Evolutionary conservation across 1,139 yeast species (phyloP), one percentile per base, ranked within the genome.

Genomic region (Arxiozyma telluris): DNA sequence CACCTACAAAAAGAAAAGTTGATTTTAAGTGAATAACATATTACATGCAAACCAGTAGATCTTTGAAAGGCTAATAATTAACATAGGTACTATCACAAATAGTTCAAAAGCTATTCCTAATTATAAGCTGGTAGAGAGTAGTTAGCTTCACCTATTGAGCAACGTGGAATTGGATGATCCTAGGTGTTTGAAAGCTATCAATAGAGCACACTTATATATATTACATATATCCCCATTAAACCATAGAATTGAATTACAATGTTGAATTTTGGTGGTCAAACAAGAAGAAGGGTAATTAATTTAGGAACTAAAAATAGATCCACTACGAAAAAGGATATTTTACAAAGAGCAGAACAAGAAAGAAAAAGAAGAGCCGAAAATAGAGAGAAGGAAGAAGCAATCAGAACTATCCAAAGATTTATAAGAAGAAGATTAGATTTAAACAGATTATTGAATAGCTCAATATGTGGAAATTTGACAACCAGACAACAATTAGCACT

Each of bases 291-390:
- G 55, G 79, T 77, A 44, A 84, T 91, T 59, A 90, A 91, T 66
- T 74, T 90, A 49, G 94, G 96, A 3, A 86, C 86, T 22, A 60
- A 56, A 44, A 25, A 58, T n/a, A 59, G 56, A 8, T 22, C 50
- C 15, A 54, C 59, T 20, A 58, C 65, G 2, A 65, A 61, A 54
- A 59, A 59, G 45, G 72, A 77, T 4, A 72, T 81, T 56, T 71
- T 91, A 22, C 80, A 79, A 57, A 80, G 78, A 58, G 82, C 96
- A 4, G 80, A 81, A 60, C 71, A 72, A 45, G 91, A 87, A 58
- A 75, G 98, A 41, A 78, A 76, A 57, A 78, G 77, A 56, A 75
- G 97, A 55, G 90, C 87, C 57, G 76, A 72, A 30, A 76, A 88
- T 41, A 67, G 70, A 18, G 76, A 75, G 54, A 79, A 76, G 45